These are phyloP conservation scores for Capsaspora owczarzaki DNA, from an alignment of 78 protist species.

Conservation along the genomic window DNA sequence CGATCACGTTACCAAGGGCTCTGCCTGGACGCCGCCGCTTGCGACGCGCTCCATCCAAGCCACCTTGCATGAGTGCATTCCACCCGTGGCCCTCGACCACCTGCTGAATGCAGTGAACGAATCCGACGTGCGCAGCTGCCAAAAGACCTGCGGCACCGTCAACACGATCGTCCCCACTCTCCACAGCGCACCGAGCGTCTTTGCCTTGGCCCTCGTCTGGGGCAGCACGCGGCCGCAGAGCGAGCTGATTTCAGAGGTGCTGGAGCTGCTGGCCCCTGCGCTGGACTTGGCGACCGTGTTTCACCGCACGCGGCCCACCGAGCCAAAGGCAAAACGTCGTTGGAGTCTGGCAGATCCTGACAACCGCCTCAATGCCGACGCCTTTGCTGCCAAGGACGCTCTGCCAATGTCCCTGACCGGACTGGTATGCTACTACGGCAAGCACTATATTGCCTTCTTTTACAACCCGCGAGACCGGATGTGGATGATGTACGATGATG, in stretches of 20 bases:
- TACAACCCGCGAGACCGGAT: not conserved
- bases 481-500: conserved; percentile 2
- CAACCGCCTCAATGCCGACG: too few species aligned
- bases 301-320: not conserved
- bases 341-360: too few species aligned
- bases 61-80: not conserved
- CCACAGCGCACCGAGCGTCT: not conserved
- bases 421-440: not conserved
- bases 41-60: not conserved
- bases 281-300: not conserved
- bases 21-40: not conserved
- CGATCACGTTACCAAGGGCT: not conserved
- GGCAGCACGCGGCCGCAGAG: not conserved
- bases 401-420: not conserved
- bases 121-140: not conserved
- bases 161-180: not conserved
- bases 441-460: not conserved
- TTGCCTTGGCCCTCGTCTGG: not conserved
- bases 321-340: too few species aligned
- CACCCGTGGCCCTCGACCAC: not conserved
- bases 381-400: too few species aligned
- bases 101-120: not conserved
- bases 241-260: not conserved
- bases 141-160: not conserved
- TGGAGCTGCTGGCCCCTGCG: not conserved